A percentile compares a stretch with the other conserved stretches of the same genome.
Conservation (phyloP, 2,329 filamentous ascomycete genomes). For the Stachybotrys elegans region DNA sequence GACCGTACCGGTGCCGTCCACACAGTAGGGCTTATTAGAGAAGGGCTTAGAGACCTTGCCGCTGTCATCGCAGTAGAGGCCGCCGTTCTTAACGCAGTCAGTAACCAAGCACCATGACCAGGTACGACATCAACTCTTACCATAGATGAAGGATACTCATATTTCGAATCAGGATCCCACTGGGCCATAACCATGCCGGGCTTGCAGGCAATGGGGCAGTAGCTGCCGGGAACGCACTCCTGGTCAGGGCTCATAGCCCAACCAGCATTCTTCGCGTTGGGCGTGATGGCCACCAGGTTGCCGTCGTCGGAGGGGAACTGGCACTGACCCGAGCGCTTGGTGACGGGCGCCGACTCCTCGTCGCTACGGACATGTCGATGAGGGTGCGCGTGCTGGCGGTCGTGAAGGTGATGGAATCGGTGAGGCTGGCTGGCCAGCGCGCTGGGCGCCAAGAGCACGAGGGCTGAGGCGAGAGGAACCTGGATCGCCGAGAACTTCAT, state of each 20-base stretch:
- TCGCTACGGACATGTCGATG: background rate
- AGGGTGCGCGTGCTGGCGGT: conserved; percentile 21
- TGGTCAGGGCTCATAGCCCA: conserved; percentile 79
- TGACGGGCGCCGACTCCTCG: conserved; percentile 22
- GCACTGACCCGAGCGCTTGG: conserved; percentile 55
- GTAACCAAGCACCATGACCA: background rate
- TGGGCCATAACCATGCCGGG: conserved; percentile 72
- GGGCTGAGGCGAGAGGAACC: conserved; percentile 43
- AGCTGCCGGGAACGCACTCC: conserved; percentile 59
- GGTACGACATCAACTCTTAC: conserved; percentile 37
- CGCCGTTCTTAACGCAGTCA: conserved; percentile 53
- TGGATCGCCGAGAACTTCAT: conserved; percentile 52
- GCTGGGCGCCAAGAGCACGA: conserved; percentile 38
- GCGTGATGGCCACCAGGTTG: conserved; percentile 64
- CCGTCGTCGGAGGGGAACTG: conserved; percentile 57
- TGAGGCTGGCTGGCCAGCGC: conserved; percentile 27
- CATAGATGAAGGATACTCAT: conserved; percentile 67
- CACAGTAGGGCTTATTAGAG: conserved; percentile 61
- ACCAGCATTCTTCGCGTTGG: conserved; percentile 59
- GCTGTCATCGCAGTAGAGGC: conserved; percentile 63
- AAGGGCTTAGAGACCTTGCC: conserved; percentile 68
- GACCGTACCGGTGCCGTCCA: conserved; percentile 61
- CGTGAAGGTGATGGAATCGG: conserved; percentile 32
- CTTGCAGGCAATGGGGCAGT: conserved; percentile 74
- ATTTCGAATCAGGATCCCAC: conserved; percentile 68